Evolutionary conservation across 768 basidiomycete genomes (phyloP).

Genomic region (Coprinellus aureogranulatus): DNA sequence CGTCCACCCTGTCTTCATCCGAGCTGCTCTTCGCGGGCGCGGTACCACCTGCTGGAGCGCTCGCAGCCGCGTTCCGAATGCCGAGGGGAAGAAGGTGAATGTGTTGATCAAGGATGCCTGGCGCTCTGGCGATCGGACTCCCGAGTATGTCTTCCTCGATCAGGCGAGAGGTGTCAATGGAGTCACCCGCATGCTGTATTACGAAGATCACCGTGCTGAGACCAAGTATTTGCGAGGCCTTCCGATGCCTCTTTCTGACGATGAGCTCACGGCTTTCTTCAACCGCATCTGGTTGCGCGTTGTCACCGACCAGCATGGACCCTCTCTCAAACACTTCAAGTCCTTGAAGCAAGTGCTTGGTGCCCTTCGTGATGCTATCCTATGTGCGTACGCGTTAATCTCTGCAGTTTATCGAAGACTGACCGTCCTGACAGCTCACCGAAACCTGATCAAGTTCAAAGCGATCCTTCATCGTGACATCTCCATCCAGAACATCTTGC

Average conservation of each 20-base stretch:
- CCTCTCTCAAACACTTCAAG: background rate
- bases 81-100: background rate
- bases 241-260: background rate
- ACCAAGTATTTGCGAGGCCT: background rate
- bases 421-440: background rate
- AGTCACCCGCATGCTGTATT: background rate
- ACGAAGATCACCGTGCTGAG: background rate
- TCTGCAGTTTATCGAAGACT: background rate
- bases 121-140: background rate
- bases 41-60: background rate
- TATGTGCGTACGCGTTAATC: background rate
- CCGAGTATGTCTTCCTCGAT: background rate
- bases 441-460: background rate
- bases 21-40: background rate
- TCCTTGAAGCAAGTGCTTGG: background rate
- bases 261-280: background rate
- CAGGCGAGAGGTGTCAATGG: background rate
- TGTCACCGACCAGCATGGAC: background rate
- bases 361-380: background rate
- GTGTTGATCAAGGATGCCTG: background rate
- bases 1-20: background rate
- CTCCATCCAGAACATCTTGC: constrained; percentile 13
- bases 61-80: background rate
- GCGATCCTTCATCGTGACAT: constrained; percentile 14
- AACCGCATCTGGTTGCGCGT: background rate